These are phyloP conservation scores for Suhomyces pyralidae DNA, from an alignment of 805 yeast genomes.

Conservation along the genomic window DNA sequence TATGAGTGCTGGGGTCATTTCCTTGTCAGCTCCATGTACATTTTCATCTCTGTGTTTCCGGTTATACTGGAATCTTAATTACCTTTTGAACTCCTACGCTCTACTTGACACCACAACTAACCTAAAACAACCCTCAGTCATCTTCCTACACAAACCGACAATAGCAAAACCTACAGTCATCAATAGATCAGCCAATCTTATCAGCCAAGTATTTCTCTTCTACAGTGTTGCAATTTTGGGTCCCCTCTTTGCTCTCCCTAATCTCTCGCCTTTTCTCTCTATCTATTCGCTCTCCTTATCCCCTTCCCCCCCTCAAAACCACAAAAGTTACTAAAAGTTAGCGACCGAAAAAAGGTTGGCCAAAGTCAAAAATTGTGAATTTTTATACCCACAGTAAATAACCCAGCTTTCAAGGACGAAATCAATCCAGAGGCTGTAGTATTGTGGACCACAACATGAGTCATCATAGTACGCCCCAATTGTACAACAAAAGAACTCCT, in stretches of 20 bases:
- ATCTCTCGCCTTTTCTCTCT: neutral
- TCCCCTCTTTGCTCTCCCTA: neutral
- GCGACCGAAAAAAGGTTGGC: neutral
- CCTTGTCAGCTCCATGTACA: too few relatives aligned
- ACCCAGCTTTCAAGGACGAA: neutral
- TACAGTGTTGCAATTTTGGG: too few relatives aligned
- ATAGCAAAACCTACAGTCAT: too few relatives aligned
- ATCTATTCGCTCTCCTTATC: neutral
- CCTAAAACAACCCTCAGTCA: too few relatives aligned
- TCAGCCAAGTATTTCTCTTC: too few relatives aligned
- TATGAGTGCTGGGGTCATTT: too few relatives aligned
- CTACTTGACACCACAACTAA: neutral
- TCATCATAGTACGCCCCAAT: slow-evolving; percentile 36
- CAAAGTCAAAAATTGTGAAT: neutral
- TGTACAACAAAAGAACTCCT: slow-evolving; percentile 31
- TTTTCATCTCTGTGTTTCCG: neutral
- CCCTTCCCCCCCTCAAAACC: neutral
- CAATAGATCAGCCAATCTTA: too few relatives aligned
- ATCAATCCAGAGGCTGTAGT: neutral
- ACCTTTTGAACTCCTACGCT: neutral
- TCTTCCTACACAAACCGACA: neutral
- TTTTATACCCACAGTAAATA: neutral
- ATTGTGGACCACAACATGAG: slow-evolving; percentile 21
- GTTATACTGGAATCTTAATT: neutral
- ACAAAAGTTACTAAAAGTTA: neutral